These are phyloP conservation scores for Fusarium gaditjirri DNA, from an alignment of 2,329 filamentous ascomycete species.

Conservation along the genomic window DNA sequence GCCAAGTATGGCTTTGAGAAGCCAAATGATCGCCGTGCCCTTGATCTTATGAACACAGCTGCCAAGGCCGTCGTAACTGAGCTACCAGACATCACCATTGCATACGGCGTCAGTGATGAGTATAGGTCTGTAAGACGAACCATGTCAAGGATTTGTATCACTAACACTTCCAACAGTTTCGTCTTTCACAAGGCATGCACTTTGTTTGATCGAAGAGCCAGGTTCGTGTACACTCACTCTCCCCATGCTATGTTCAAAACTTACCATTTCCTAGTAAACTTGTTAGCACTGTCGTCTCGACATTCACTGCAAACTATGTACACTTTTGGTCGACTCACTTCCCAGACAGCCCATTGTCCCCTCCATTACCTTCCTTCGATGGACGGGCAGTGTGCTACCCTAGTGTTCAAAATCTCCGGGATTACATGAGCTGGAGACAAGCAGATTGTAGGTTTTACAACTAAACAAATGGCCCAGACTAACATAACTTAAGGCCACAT, in stretches of 20 bases:
- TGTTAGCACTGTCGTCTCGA: conserved; percentile 89
- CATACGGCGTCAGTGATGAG: conserved; percentile 95
- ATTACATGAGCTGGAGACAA: conserved; percentile 98
- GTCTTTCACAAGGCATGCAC: conserved; percentile 85
- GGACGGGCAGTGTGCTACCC: conserved; percentile 93
- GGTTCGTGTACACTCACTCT: conserved; percentile 58
- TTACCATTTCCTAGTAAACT: conserved; percentile 73
- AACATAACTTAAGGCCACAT: conserved; percentile 76
- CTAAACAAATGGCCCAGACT: background rate
- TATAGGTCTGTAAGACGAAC: conserved; percentile 68
- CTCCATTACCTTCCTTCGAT: conserved; percentile 89
- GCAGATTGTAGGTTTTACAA: conserved; percentile 78
- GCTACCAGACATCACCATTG: conserved; percentile 84
- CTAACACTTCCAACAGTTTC: conserved; percentile 67
- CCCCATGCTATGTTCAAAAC: background rate
- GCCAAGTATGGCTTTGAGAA: conserved; percentile 87
- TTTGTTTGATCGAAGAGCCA: conserved; percentile 86
- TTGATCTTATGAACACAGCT: conserved; percentile 94
- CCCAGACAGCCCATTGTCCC: conserved; percentile 73
- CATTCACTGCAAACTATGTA: conserved; percentile 92
- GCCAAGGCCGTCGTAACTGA: conserved; percentile 87
- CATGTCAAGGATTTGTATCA: background rate
- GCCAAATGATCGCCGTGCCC: conserved; percentile 87
- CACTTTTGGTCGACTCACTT: conserved; percentile 83
- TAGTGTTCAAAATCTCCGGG: conserved; percentile 80